A percentile compares a stretch with the other conserved stretches of the same genome.
These are phyloP conservation scores for Phialophora tarda DNA, from an alignment of 2,329 filamentous ascomycete species.

Conservation along the genomic window DNA sequence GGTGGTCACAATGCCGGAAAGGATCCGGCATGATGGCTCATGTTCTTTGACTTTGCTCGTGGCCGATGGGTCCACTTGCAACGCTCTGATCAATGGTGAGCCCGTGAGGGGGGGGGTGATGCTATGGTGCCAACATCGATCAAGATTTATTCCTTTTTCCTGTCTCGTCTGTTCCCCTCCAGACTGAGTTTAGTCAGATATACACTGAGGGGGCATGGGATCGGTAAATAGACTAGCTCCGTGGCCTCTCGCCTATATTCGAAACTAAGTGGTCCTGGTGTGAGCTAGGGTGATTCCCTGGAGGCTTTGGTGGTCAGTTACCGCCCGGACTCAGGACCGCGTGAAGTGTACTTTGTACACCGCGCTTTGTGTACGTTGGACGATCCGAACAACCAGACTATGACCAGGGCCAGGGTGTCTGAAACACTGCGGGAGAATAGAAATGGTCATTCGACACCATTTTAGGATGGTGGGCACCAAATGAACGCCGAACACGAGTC, in stretches of 20 bases:
- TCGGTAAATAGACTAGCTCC: slow-evolving; percentile 19
- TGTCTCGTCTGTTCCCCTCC: slow-evolving; percentile 7
- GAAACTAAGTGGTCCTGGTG: neutral
- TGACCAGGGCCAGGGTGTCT: slow-evolving; percentile 5
- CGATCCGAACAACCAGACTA: neutral
- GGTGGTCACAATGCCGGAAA: neutral
- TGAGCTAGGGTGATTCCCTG: neutral
- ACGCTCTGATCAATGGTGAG: slow-evolving; percentile 9
- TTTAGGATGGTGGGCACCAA: slow-evolving; percentile 15
- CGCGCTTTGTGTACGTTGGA: neutral
- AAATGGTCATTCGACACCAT: slow-evolving; percentile 1
- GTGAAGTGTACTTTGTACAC: neutral
- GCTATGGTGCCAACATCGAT: neutral
- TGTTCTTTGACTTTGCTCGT: slow-evolving; percentile 8
- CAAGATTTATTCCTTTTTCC: slow-evolving; percentile 23
- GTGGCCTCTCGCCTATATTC: slow-evolving; percentile 12
- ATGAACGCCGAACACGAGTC: slow-evolving; percentile 23
- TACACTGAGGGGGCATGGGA: slow-evolving; percentile 9
- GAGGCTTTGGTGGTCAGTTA: neutral
- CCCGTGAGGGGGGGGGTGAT: slow-evolving; percentile 2
- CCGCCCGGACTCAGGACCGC: no score
- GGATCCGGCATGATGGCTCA: slow-evolving; percentile 10
- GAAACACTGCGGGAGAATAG: neutral
- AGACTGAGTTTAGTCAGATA: neutral
- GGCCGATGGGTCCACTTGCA: slow-evolving; percentile 14